Conservation (phyloP, 2,329 filamentous ascomycete species). For the Aspergillus chevalieri region DNA sequence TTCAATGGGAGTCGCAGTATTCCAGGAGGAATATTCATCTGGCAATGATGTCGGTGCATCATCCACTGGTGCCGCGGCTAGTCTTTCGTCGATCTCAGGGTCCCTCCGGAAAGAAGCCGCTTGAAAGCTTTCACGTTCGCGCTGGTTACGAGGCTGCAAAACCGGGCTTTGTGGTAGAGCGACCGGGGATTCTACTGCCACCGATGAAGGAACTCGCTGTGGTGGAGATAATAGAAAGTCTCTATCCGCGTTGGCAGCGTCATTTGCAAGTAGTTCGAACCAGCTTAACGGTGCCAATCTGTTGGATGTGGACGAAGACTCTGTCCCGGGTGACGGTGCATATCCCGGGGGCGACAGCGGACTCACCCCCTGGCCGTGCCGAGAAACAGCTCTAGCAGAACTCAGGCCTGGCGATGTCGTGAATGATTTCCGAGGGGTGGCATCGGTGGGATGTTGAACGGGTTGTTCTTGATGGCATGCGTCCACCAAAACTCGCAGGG, state of each 20-base stretch:
- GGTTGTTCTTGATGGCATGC: conserved; percentile 1
- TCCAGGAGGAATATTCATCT: conserved; percentile 13
- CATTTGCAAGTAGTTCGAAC: conserved; percentile 37
- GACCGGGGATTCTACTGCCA: conserved; percentile 15
- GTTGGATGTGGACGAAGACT: conserved; percentile 26
- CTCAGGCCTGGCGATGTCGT: conserved; percentile 1
- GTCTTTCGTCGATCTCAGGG: conserved; percentile 12
- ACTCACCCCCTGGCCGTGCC: neutral
- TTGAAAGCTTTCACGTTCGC: conserved; percentile 16
- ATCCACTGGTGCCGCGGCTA: conserved; percentile 18
- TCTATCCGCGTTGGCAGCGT: conserved; percentile 13
- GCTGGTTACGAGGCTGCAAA: conserved; percentile 3
- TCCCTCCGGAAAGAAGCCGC: conserved; percentile 10
- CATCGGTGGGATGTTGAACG: conserved; percentile 4
- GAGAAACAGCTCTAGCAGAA: conserved; percentile 4
- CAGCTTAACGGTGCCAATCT: conserved; percentile 44
- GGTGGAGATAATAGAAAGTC: conserved; percentile 10
- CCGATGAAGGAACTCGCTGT: conserved; percentile 9
- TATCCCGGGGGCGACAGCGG: conserved; percentile 7
- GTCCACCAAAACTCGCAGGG: conserved; percentile 6
- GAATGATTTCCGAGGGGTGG: conserved; percentile 1
- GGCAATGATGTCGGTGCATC: conserved; percentile 1
- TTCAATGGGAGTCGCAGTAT: conserved; percentile 5
- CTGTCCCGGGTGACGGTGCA: conserved; percentile 21
- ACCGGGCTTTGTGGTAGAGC: conserved; percentile 6